Evolutionary conservation across 208 protist genomes (phyloP).

Genomic region (Trypanosoma mega): DNA sequence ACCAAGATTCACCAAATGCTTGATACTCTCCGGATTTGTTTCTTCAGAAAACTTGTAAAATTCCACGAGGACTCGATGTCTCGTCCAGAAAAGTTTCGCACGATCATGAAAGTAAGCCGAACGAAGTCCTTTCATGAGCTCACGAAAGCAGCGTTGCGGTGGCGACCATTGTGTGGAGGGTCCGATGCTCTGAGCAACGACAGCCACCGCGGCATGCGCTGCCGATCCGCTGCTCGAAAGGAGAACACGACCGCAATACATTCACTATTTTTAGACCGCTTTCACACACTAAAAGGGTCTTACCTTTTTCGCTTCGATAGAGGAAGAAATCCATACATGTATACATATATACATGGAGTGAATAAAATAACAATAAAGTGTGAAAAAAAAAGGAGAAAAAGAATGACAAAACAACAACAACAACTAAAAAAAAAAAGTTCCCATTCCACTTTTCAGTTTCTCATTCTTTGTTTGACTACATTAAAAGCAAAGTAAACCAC

Average conservation of each 20-base stretch:
- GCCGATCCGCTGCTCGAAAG: not conserved
- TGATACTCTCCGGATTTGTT: conserved; percentile 39
- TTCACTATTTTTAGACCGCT: too few relatives aligned
- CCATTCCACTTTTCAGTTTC: not conserved
- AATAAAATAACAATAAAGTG: conserved; percentile 5
- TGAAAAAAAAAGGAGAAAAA: conserved; percentile 9
- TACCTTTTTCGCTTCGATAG: too few relatives aligned
- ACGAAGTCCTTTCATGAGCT: conserved; percentile 71
- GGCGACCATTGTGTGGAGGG: conserved; percentile 41
- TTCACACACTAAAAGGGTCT: too few relatives aligned
- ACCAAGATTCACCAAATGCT: conserved; percentile 55
- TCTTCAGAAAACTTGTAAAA: conserved; percentile 87
- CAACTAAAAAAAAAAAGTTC: not conserved
- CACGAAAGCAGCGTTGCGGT: conserved; percentile 72
- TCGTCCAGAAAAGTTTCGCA: conserved; percentile 86
- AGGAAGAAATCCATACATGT: not conserved
- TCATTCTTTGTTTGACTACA: too few relatives aligned
- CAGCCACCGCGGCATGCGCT: too few relatives aligned
- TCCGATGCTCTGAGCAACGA: not conserved
- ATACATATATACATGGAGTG: not conserved
- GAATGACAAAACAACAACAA: not conserved
- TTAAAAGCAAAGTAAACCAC: not conserved
- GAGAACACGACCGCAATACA: conserved; percentile 7
- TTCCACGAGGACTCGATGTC: conserved; percentile 84
- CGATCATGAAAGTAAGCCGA: conserved; percentile 84